These are phyloP conservation scores for Lotus japonicus DNA, from an alignment of 306 rosid genomes.

Conservation along the genomic window DNA sequence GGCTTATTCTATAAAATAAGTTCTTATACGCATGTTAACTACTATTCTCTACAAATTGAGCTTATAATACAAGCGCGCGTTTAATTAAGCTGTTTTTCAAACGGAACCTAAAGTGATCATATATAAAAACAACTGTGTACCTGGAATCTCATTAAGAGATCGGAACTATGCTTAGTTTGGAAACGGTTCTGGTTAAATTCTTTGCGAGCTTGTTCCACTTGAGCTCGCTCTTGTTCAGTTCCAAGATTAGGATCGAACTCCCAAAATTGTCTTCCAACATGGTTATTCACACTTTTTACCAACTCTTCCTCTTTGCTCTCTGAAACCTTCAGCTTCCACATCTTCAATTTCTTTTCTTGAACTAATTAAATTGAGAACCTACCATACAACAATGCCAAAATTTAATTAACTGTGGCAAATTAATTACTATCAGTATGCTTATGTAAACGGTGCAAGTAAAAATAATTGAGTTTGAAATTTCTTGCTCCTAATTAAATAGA, in stretches of 20 bases:
- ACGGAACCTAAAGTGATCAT: too few species aligned
- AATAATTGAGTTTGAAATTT: too few species aligned
- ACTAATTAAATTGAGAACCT: background rate
- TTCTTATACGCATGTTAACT: too few species aligned
- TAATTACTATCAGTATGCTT: too few species aligned
- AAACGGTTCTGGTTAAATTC: conserved; percentile 45
- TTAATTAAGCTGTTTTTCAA: too few species aligned
- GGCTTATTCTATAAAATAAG: too few species aligned
- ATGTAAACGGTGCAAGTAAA: too few species aligned
- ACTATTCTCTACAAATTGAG: too few species aligned
- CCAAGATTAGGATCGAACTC: conserved; percentile 49
- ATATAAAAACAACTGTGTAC: too few species aligned
- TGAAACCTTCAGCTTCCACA: conserved; percentile 66
- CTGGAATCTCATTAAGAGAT: conserved; percentile 68
- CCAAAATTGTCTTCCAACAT: conserved; percentile 71
- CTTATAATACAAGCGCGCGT: too few species aligned
- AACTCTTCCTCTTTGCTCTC: conserved; percentile 28
- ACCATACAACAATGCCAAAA: background rate
- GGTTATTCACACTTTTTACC: conserved; percentile 41
- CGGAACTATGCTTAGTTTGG: conserved; percentile 49
- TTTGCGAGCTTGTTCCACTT: conserved; percentile 30
- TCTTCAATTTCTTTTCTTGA: background rate
- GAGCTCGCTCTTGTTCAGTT: conserved; percentile 30
- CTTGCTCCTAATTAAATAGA: too few species aligned
- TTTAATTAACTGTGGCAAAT: too few species aligned